Base-by-base conservation (phyloP, 257 asterid genomes). In the Solanum raphanifolium region DNA sequence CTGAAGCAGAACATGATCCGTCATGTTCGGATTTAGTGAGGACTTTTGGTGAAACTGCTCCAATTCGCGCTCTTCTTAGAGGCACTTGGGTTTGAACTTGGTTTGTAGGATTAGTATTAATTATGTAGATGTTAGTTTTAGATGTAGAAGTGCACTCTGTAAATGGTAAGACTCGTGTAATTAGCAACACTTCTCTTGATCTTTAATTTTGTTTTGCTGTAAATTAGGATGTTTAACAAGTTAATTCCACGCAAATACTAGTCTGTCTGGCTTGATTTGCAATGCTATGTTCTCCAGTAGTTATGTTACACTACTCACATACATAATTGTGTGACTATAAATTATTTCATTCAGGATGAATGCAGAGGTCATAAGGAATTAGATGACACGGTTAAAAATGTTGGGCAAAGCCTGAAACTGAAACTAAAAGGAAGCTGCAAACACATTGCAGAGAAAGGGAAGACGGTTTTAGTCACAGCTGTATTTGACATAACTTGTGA, bases 1-100 rank as follows among this genome's bases (percentile, higher is more conserved):
- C 86, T 21, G 91, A 92, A n/a, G 90, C 84, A 66, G 87, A 74
- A 18, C 93, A 89, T 9, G 91, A 90, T 74, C 86, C 82, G 2
- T 91, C 93, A 1, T 95, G 98, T 88, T 93, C 94, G 2, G 95
- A 94, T 86, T 88, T 95, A 86, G 48, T 92, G 27, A 86, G 48
- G 9, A 92, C 89, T 71, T 92, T 94, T 73, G 96, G 95, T 32
- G 94, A 89, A 38, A 62, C 84, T 20, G 92, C 84, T 55, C 60
- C 95, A 6, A 87, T 89, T 60, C 91, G 89, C 13, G 94, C 98
- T 15, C 93, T 93, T 85, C 91, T 95, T 7, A 68, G 91, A 48
- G 98, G 98, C 41, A 92, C 93, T 69, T 95, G 98, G 95, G 92
- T 21, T 43, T 88, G 46, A 38, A 8, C 5, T 15, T 43, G 15